Conservation (phyloP, 352 stramenopile species). For the Phytophthora macrochlamydospora region DNA sequence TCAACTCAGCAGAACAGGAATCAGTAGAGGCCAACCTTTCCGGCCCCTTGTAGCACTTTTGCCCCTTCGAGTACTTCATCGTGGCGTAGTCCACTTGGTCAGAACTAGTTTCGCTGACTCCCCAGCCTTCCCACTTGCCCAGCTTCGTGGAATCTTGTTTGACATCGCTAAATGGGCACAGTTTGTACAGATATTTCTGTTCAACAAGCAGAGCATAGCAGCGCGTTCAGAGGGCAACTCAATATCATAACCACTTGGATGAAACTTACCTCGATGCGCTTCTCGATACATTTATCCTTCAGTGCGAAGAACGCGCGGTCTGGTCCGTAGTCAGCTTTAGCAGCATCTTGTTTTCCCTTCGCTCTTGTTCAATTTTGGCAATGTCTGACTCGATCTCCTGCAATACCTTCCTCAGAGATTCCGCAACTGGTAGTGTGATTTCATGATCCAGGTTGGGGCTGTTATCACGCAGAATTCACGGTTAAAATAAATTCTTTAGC, state of each 20-base stretch:
- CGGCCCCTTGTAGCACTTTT: constrained; percentile 93
- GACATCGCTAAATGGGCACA: constrained; percentile 83
- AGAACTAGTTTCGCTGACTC: constrained; percentile 5
- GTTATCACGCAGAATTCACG: neutral
- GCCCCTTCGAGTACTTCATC: constrained; percentile 81
- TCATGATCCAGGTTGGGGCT: constrained; percentile 68
- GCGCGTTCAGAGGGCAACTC: neutral
- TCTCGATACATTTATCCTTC: constrained; percentile 80
- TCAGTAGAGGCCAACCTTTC: constrained; percentile 40
- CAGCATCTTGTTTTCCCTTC: constrained; percentile 41
- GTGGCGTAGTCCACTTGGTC: constrained; percentile 45
- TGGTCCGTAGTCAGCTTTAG: constrained; percentile 67
- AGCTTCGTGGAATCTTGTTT: constrained; percentile 83
- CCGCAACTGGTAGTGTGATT: constrained; percentile 59
- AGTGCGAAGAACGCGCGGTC: constrained; percentile 76
- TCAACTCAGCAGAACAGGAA: neutral
- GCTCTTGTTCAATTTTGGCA: constrained; percentile 53
- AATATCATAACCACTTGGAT: neutral
- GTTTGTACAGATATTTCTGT: constrained; percentile 89
- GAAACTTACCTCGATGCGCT: constrained; percentile 78
- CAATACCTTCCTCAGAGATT: constrained; percentile 70
- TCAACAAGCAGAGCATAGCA: neutral
- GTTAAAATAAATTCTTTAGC: no score
- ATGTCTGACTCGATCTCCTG: constrained; percentile 74
- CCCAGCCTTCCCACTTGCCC: constrained; percentile 78